Base-by-base conservation (phyloP, 441 rosid species). In the Codiaeum variegatum region DNA sequence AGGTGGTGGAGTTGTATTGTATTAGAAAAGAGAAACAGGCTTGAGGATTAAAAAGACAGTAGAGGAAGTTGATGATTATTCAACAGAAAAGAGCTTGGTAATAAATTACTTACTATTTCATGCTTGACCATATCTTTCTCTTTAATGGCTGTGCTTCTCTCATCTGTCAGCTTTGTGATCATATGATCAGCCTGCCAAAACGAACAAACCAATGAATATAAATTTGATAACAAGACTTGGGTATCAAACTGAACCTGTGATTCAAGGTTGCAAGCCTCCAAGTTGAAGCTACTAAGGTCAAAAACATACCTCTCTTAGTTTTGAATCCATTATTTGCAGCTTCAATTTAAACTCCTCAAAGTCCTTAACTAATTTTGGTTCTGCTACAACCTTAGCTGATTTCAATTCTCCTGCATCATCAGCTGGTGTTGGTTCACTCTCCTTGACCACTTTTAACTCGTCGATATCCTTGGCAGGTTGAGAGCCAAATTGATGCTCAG, bases 131-230 rank as follows among this genome's bases (percentile, higher is more conserved):
- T 63, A 46, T 85, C 80, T 72, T 76, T 87, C 72, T 85, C 86
- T 65, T n/a, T 73, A 49, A 34, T 59, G 16, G 62, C 73, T 70
- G 31, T 61, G 55, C 59, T 80, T 29, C 75, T 84, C 73, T 84
- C 91, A 58, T 84, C 83, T 15, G 67, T 77, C 70, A 87, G 77
- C 76, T 76, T 73, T 46, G 29, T 58, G 38, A 85, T 83, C n/a
- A 74, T 78, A 59, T 26, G 75, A 47, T 84, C 87, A 72, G 91
- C 88, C 91, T 85, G 81, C 60, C 75, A 63, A 59, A 66, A 29
- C 4, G 31, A 69, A 69, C 36, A 23, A 60, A 47, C 0, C 6
- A 26, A 46, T 16, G 18, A 66, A 9, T 32, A 44, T 16, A 51
- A 55, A 0, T n/a, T 29, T 51, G 36, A 51, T 29, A 60, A 16